Base-by-base conservation (phyloP, 352 stramenopile genomes). In the Phytophthora constricta region DNA sequence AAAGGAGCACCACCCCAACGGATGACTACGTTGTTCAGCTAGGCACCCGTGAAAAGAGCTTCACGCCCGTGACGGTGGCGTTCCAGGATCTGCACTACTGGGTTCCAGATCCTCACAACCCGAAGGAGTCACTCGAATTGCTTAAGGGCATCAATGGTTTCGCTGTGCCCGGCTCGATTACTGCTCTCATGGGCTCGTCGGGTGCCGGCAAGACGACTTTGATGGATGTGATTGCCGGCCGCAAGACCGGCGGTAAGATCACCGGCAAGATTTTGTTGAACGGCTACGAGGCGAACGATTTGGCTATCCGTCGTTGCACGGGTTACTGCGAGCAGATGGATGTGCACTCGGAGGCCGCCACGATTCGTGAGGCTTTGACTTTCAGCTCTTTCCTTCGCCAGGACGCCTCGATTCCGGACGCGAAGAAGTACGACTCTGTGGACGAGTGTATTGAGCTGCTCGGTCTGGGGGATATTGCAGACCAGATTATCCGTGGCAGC, bases 151-250 rank as follows among this genome's bases (percentile, higher is more conserved):
- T 90, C 45, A 68, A 51, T 19, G 80, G 77, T 1, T 73, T 68
- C 34, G 72, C 74, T 20, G 17, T 33, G 23, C 79, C 79, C 3
- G 77, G 79, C 7, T 51, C 49, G 7, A 66, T 86, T 10, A 75
- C 70, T 3, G 76, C 77, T 5, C 57, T 87, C 23, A 82, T 84
- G 67, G 79, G 79, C 3, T 69, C 72, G 1, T 65, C 65, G 1
- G 81, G 83, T 28, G 79, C 58, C 20, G 58, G 58, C 16, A 66
- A 66, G 31, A 66, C 58, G 33, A 65, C 57, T 3, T 16, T 65
- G 75, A 87, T 96, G 62, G 91, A 98, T 76, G 91, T 97, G 2
- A 89, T 98, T 42, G 87, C 92, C 8, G 68, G 93, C n/a, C 76
- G 92, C 46, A 98, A 98, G 70, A 90, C 75, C 16, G 79, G 77